Evolutionary conservation across 371 early-diverging fungal species (phyloP).

Genomic region (Chytridiales sp.): DNA sequence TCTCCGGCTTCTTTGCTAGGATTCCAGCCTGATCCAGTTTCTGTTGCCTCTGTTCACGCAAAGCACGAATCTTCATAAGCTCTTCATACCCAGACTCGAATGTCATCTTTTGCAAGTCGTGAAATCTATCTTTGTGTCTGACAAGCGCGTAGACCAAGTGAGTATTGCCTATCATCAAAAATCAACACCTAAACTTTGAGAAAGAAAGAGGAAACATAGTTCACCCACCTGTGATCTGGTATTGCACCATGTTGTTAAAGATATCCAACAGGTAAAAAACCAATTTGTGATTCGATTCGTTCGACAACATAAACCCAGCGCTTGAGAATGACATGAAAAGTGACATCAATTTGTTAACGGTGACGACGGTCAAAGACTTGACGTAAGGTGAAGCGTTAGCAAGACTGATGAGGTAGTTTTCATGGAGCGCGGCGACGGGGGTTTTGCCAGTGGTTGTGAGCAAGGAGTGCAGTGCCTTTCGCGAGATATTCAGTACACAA

Average conservation of each 20-base stretch:
- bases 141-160: slow-evolving; percentile 77
- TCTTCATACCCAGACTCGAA: slow-evolving; percentile 62
- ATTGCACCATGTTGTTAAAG: slow-evolving; percentile 78
- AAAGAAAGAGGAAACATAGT: neutral
- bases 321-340: slow-evolving; percentile 76
- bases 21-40: slow-evolving; percentile 18
- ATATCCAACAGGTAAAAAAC: slow-evolving; percentile 72
- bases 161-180: slow-evolving; percentile 60
- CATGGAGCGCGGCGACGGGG: slow-evolving; percentile 66
- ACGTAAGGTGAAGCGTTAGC: slow-evolving; percentile 79
- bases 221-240: slow-evolving; percentile 59
- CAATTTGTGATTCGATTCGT: slow-evolving; percentile 70
- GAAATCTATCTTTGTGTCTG: slow-evolving; percentile 64
- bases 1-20: slow-evolving; percentile 4
- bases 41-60: slow-evolving; percentile 39
- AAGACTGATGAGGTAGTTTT: slow-evolving; percentile 71
- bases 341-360: slow-evolving; percentile 70
- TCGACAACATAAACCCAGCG: slow-evolving; percentile 75
- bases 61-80: slow-evolving; percentile 50
- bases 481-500: neutral
- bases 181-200: neutral
- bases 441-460: slow-evolving; percentile 71
- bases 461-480: slow-evolving; percentile 65
- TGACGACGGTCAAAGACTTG: slow-evolving; percentile 67
- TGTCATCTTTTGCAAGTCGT: slow-evolving; percentile 60